Percentiles rank a stretch among this genome's conserved stretches.
phyloP scores from a whole-genome alignment of 2,329 filamentous ascomycete genomes.

The Hypoxylon rubiginosum region DNA sequence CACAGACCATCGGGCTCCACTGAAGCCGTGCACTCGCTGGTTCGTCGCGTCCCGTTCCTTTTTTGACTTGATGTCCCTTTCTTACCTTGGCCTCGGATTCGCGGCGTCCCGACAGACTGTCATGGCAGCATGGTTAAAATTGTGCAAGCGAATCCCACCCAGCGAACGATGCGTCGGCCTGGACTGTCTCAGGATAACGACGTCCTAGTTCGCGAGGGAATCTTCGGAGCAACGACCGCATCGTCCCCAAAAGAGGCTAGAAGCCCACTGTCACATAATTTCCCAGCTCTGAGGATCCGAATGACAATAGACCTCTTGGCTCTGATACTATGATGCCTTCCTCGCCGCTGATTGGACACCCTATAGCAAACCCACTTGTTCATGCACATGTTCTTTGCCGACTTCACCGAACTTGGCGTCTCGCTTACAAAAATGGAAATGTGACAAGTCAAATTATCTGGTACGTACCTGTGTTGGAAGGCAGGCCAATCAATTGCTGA shows the following conservation, averaged over 20 bases:
- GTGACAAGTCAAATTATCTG: conserved; percentile 31
- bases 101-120: conserved; percentile 24
- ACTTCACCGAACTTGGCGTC: conserved; percentile 39
- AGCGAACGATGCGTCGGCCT: conserved; percentile 16
- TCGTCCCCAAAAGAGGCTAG: conserved; percentile 32
- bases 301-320: conserved; percentile 32
- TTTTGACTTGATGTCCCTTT: conserved; percentile 7
- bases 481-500: conserved; percentile 29
- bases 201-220: conserved; percentile 21
- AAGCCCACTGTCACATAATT: conserved; percentile 31
- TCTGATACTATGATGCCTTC: conserved; percentile 29
- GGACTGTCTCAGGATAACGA: conserved; percentile 22
- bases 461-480: background rate
- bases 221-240: conserved; percentile 23
- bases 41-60: conserved; percentile 39
- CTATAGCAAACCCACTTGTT: conserved; percentile 34
- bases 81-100: conserved; percentile 32
- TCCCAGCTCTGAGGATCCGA: conserved; percentile 42
- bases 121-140: conserved; percentile 14
- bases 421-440: conserved; percentile 43
- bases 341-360: conserved; percentile 38
- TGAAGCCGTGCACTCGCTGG: conserved; percentile 30
- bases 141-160: conserved; percentile 25
- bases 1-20: conserved; percentile 35
- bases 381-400: conserved; percentile 42